phyloP scores from a whole-genome alignment of 345 rosid species.

The Linum lewisii region DNA sequence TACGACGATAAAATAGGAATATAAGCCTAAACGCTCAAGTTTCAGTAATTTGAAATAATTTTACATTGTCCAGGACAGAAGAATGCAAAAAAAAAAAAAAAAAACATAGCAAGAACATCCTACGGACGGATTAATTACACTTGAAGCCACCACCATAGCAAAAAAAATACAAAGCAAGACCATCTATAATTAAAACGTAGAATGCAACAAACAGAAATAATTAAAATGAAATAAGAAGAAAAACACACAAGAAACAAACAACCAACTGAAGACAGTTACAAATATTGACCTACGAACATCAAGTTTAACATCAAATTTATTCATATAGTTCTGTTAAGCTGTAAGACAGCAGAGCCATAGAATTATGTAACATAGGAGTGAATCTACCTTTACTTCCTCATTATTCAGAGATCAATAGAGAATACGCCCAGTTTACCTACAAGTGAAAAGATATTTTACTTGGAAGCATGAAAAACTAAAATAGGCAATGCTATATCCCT shows the following conservation, averaged over 20 bases:
- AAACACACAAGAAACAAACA: background rate
- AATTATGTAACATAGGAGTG: conserved; percentile 34
- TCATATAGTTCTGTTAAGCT: conserved; percentile 2
- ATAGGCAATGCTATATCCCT: conserved; percentile 20
- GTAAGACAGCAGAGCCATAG: conserved; percentile 19
- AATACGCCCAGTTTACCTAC: conserved; percentile 99
- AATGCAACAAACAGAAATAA: background rate
- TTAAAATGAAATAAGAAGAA: no score
- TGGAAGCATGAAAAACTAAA: conserved; percentile 53
- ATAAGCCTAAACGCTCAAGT: background rate
- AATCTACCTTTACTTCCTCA: conserved; percentile 98
- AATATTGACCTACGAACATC: background rate
- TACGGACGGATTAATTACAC: background rate
- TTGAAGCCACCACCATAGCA: background rate
- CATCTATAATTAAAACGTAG: background rate
- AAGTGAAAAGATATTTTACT: conserved; percentile 88
- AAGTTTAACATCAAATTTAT: no score
- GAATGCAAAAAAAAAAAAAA: background rate
- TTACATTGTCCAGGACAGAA: background rate
- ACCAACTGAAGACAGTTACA: background rate
- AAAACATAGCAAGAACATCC: background rate
- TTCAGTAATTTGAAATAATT: background rate
- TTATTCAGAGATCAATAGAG: conserved; percentile 97
- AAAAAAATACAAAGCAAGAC: no score
- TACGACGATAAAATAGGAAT: no score